These are phyloP conservation scores for Ceratobasidium sp. DNA, from an alignment of 1,284 basidiomycete species.

Conservation along the genomic window DNA sequence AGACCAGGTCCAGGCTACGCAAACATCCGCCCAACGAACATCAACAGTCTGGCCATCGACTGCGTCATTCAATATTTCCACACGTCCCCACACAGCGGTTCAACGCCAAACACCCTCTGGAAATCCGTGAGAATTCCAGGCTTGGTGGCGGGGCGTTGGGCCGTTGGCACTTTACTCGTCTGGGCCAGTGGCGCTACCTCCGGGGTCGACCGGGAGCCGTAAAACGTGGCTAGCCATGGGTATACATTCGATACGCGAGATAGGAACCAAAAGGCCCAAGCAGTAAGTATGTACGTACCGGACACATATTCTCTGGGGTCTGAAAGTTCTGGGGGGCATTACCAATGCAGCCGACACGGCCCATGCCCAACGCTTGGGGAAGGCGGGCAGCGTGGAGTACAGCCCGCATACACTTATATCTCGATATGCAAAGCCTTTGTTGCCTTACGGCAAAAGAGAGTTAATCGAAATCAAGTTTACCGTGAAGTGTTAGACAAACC, in stretches of 20 bases:
- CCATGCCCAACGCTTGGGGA: background rate
- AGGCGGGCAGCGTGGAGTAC: background rate
- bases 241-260: background rate
- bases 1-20: background rate
- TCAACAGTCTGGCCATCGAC: background rate
- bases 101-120: background rate
- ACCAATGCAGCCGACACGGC: background rate
- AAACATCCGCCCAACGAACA: background rate
- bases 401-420: background rate
- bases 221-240: background rate
- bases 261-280: background rate
- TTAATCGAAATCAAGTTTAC: background rate
- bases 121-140: background rate
- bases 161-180: background rate
- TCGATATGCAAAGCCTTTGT: conserved; percentile 28
- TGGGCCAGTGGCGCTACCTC: conserved; percentile 6
- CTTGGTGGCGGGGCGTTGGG: background rate
- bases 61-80: background rate
- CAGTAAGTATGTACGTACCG: background rate
- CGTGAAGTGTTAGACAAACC: background rate
- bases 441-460: background rate
- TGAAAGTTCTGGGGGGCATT: background rate
- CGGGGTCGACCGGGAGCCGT: background rate
- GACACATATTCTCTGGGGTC: background rate
- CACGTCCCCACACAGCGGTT: background rate